These are phyloP conservation scores for Suzukiozyma palmioleophila DNA, from an alignment of 1,139 yeast genomes.

Conservation along the genomic window DNA sequence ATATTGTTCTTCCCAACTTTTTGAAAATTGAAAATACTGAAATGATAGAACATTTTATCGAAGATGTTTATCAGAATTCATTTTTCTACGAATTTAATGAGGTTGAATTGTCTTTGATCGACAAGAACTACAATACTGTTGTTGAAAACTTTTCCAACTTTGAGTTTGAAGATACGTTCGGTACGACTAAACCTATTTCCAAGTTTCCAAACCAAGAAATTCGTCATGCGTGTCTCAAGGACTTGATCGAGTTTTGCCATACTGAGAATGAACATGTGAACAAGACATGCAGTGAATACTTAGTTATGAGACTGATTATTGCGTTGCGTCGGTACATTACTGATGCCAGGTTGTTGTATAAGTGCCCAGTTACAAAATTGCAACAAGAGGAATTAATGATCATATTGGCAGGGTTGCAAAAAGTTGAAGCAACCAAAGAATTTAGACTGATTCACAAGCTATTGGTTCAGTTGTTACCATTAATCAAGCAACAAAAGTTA, in stretches of 20 bases:
- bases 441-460: constrained; percentile 16
- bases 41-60: constrained; percentile 39
- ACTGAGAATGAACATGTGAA: constrained; percentile 14
- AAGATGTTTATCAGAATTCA: constrained; percentile 28
- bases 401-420: constrained; percentile 23
- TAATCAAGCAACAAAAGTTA: constrained; percentile 5
- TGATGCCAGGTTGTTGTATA: constrained; percentile 25
- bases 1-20: constrained; percentile 37
- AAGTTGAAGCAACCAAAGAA: constrained; percentile 8
- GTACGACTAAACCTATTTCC: constrained; percentile 26
- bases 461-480: constrained; percentile 25
- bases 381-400: constrained; percentile 31
- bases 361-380: constrained; percentile 32
- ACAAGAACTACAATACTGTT: constrained; percentile 6
- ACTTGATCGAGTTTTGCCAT: constrained; percentile 25
- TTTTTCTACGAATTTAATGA: constrained; percentile 32
- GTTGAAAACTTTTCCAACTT: constrained; percentile 19
- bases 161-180: constrained; percentile 27
- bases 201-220: constrained; percentile 21
- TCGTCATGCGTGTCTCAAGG: constrained; percentile 28
- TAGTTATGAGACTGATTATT: constrained; percentile 29
- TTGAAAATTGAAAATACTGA: constrained; percentile 20
- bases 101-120: constrained; percentile 18
- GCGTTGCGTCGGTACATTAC: constrained; percentile 33
- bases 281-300: constrained; percentile 18